Evolutionary conservation across 1,139 yeast species (phyloP).

Genomic region (Kluyveromyces sp.): DNA sequence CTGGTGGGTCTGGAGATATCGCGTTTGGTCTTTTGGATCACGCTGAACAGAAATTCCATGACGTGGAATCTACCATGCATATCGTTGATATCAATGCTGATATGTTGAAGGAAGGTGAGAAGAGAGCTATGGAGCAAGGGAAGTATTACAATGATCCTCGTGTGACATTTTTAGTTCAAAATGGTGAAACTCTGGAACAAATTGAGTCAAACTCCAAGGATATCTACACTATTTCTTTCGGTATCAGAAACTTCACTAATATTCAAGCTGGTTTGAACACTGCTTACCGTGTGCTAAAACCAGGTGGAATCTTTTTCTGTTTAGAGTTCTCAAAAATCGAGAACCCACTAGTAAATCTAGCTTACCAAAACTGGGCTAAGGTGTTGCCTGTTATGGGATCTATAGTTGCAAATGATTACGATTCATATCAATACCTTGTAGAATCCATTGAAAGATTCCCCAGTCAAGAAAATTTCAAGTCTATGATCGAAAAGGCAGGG

Average conservation of each 20-base stretch:
- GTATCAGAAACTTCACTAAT: slow-evolving; percentile 92
- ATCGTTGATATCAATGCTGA: slow-evolving; percentile 93
- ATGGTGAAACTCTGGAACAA: slow-evolving; percentile 82
- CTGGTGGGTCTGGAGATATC: slow-evolving; percentile 98
- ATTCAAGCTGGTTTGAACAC: slow-evolving; percentile 89
- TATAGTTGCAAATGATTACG: slow-evolving; percentile 87
- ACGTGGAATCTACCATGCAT: slow-evolving; percentile 71
- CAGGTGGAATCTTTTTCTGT: slow-evolving; percentile 98
- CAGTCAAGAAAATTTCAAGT: slow-evolving; percentile 79
- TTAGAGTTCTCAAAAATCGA: slow-evolving; percentile 91
- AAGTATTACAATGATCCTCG: slow-evolving; percentile 49
- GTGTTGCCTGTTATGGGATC: slow-evolving; percentile 93
- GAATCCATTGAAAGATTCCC: slow-evolving; percentile 93
- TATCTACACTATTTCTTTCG: slow-evolving; percentile 92
- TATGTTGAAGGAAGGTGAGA: slow-evolving; percentile 88
- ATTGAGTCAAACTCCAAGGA: slow-evolving; percentile 87
- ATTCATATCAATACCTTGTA: slow-evolving; percentile 89
- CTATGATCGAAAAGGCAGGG: slow-evolving; percentile 92
- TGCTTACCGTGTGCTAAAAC: slow-evolving; percentile 89
- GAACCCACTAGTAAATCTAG: slow-evolving; percentile 62
- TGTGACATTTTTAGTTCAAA: slow-evolving; percentile 76
- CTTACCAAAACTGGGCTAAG: slow-evolving; percentile 83
- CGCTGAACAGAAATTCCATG: slow-evolving; percentile 74
- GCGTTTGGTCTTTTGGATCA: slow-evolving; percentile 93
- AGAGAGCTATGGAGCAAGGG: slow-evolving; percentile 50